phyloP scores from a whole-genome alignment of 495 filamentous ascomycete genomes.

The Apodospora peruviana region DNA sequence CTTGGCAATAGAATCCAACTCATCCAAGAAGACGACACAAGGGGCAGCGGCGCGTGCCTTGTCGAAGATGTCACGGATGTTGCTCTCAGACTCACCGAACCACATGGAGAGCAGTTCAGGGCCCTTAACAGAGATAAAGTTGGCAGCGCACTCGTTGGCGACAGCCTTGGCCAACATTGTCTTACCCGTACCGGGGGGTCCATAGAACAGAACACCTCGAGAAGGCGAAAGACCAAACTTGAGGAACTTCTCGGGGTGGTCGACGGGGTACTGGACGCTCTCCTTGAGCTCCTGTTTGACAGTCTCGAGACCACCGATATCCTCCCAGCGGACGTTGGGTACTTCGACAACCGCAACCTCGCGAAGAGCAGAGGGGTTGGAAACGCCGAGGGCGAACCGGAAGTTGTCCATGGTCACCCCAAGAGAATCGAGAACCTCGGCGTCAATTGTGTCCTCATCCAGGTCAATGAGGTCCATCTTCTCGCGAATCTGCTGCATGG shows the following conservation, averaged over 20 bases:
- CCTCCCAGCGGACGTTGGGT: conserved; percentile 98
- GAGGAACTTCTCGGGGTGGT: conserved; percentile 99
- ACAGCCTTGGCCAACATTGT: conserved; percentile 98
- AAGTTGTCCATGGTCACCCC: conserved; percentile 99
- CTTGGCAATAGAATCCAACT: conserved; percentile 98
- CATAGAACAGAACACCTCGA: conserved; percentile 97
- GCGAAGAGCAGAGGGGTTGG: conserved; percentile 96
- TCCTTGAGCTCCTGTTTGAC: conserved; percentile 99
- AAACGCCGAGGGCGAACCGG: conserved; percentile 94
- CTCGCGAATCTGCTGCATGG: conserved; percentile 99
- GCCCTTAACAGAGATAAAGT: conserved; percentile 99
- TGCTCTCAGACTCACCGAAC: conserved; percentile 99
- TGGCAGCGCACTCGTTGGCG: conserved; percentile 97
- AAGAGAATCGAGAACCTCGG: conserved; percentile 94
- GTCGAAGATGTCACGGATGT: conserved; percentile 99
- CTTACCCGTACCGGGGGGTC: conserved; percentile 99
- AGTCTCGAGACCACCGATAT: conserved; percentile 95
- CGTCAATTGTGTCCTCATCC: conserved; percentile 98
- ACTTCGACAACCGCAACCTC: conserved; percentile 99
- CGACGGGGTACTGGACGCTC: conserved; percentile 97
- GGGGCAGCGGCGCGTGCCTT: conserved; percentile 97
- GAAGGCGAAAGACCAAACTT: conserved; percentile 98
- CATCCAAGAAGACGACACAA: conserved; percentile 98
- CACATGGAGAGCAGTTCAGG: conserved; percentile 98
- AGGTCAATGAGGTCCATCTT: conserved; percentile 99